These are phyloP conservation scores for Orychophragmus violaceus DNA, from an alignment of 345 rosid species.

Conservation along the genomic window DNA sequence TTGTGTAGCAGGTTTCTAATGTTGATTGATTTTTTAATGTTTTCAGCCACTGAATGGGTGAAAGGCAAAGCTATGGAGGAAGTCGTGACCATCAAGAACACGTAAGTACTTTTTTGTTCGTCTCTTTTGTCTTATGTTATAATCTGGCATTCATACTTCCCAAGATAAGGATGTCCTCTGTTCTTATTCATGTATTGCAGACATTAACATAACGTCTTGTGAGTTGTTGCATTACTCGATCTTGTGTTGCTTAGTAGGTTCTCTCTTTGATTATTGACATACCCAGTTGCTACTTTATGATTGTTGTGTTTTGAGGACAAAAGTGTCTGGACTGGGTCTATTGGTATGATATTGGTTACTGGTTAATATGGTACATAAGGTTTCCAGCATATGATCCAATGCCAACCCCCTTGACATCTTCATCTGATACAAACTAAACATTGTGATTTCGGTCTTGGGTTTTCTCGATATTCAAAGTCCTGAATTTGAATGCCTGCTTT, in stretches of 20 bases:
- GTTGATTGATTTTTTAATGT: not conserved
- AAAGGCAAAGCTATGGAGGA: slow-evolving; percentile 92
- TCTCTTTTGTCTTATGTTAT: too few relatives aligned
- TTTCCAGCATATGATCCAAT: too few relatives aligned
- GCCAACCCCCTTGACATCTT: not conserved
- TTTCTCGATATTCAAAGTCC: not conserved
- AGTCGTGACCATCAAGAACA: slow-evolving; percentile 79
- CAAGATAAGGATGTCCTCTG: too few relatives aligned
- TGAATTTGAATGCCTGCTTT: not conserved
- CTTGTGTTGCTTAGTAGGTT: not conserved
- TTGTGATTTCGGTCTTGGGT: not conserved
- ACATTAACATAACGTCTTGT: not conserved
- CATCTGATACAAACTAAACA: not conserved
- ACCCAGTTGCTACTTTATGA: too few relatives aligned
- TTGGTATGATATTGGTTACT: not conserved
- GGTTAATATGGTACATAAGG: not conserved
- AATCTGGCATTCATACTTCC: too few relatives aligned
- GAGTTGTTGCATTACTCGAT: not conserved
- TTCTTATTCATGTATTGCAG: too few relatives aligned
- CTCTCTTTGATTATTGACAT: not conserved
- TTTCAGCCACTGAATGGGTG: slow-evolving; percentile 94
- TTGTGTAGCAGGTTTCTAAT: not conserved
- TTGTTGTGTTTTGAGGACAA: too few relatives aligned
- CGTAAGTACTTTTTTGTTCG: slow-evolving; percentile 48
- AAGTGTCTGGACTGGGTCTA: not conserved